Conservation (phyloP, 1,139 yeast species). For the Scheffersomyces lignicola region DNA sequence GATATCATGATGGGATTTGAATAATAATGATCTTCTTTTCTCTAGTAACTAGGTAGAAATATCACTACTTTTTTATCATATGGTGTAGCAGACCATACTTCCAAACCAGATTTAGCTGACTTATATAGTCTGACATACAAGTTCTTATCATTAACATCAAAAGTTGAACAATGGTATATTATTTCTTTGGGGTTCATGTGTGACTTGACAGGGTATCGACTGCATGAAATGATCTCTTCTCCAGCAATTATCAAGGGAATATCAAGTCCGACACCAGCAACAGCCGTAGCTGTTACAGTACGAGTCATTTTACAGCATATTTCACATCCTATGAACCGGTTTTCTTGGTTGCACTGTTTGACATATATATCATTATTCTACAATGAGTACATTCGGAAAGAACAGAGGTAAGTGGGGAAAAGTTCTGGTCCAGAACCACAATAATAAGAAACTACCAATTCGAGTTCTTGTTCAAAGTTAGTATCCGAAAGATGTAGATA, state of each 20-base stretch:
- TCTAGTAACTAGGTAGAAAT: constrained; percentile 16
- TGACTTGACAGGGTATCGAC: constrained; percentile 14
- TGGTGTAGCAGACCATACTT: constrained; percentile 23
- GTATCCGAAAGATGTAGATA: too few relatives aligned
- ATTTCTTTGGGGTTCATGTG: constrained; percentile 10
- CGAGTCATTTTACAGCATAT: too few relatives aligned
- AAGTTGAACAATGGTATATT: constrained; percentile 14
- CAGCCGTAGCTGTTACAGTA: too few relatives aligned
- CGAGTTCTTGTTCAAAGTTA: too few relatives aligned
- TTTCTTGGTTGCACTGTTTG: too few relatives aligned
- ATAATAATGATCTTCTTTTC: constrained; percentile 15
- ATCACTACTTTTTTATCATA: constrained; percentile 19
- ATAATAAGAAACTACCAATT: too few relatives aligned
- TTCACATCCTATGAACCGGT: too few relatives aligned
- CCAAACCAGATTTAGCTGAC: constrained; percentile 26
- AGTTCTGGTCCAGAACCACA: too few relatives aligned
- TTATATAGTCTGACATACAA: constrained; percentile 6
- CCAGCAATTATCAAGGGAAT: constrained; percentile 24
- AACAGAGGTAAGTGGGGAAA: too few relatives aligned
- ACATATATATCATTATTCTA: too few relatives aligned
- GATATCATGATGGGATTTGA: constrained; percentile 29
- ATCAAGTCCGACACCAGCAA: neutral
- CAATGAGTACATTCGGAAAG: too few relatives aligned
- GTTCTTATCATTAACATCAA: constrained; percentile 10
- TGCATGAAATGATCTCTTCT: constrained; percentile 12